Base-by-base conservation (phyloP, 306 rosid species). In the Quercus engelmannii region DNA sequence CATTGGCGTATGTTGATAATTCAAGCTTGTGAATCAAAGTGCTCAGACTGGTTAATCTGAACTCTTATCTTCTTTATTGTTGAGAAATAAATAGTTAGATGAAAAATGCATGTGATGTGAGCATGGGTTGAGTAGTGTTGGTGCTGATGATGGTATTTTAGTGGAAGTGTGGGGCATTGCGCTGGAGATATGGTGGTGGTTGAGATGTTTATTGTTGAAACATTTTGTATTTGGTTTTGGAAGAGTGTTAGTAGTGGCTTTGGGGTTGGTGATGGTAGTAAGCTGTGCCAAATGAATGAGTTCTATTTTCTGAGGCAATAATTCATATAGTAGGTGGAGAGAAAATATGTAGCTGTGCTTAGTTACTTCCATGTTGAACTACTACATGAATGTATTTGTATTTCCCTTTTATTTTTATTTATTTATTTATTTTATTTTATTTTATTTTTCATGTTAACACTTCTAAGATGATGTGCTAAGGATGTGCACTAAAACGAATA, bases 231-330 rank as follows among this genome's bases (percentile, higher is more conserved):
- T 13, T 49, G 35, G 73, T 64, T 43, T 64, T 31, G 41, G 30
- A 20, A 23, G 11, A n/a, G 51, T 79, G 38, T 55, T 38, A 65
- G 73, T 23, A 49, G 14, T 63, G 54, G 56, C 62, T 20, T 69
- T 55, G 73, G 71, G 23, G 55, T n/a, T n/a, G 41, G 20, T 74
- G 78, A 76, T 84, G 72, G 58, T 68, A 38, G 59, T 30, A 80
- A 73, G 74, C 12, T 57, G n/a, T 62, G 38, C 3, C 69, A 26
- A 62, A 14, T 26, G 69, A 28, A 17, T 13, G 2, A 62, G n/a
- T 62, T 26, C 69, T 62, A 20, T 14, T 26, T 62, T 61, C 19
- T 13, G 18, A 28, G 28, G 79, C 43, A 25, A 23, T 64, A 21
- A 72, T 64, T 58, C 64, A 49, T 58, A 5, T 14, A 5, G 21